Evolutionary conservation across 805 yeast species (phyloP).

Genomic region (Zygotorulaspora florentina): DNA sequence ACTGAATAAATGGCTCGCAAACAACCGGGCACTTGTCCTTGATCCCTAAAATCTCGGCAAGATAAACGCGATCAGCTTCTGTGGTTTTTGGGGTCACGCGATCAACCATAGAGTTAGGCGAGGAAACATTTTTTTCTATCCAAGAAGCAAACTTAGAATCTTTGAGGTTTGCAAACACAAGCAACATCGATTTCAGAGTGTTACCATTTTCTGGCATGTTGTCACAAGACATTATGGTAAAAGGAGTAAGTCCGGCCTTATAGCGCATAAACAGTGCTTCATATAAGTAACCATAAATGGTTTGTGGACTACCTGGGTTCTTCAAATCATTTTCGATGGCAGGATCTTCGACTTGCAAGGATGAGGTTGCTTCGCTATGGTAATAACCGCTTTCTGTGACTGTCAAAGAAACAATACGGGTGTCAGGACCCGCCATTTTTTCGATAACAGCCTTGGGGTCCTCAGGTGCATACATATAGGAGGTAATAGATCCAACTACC

Average conservation of each 20-base stretch:
- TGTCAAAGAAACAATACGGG: constrained; percentile 8
- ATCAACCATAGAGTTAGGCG: constrained; percentile 11
- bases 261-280: constrained; percentile 7
- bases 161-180: constrained; percentile 7
- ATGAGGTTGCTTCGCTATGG: constrained; percentile 7
- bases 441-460: constrained; percentile 9
- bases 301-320: constrained; percentile 2
- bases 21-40: constrained; percentile 9
- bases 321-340: constrained; percentile 7
- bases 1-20: constrained; percentile 9
- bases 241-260: constrained; percentile 6
- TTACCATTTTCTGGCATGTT: constrained; percentile 11
- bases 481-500: constrained; percentile 6
- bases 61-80: constrained; percentile 6
- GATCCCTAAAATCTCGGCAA: constrained; percentile 4
- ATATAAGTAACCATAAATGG: constrained; percentile 8
- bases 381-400: constrained; percentile 10
- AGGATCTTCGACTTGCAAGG: constrained; percentile 5
- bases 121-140: constrained; percentile 5
- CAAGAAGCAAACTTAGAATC: constrained; percentile 6
- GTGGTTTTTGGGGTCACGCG: constrained; percentile 10
- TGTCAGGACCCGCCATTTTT: constrained; percentile 8
- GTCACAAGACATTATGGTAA: constrained; percentile 11
- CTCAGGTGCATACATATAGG: constrained; percentile 10
- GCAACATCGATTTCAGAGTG: constrained; percentile 7